A percentile compares a stretch with the other conserved stretches of the same genome.
Conservation (phyloP, 1,284 basidiomycete species). For the Pterulicium gracile region DNA sequence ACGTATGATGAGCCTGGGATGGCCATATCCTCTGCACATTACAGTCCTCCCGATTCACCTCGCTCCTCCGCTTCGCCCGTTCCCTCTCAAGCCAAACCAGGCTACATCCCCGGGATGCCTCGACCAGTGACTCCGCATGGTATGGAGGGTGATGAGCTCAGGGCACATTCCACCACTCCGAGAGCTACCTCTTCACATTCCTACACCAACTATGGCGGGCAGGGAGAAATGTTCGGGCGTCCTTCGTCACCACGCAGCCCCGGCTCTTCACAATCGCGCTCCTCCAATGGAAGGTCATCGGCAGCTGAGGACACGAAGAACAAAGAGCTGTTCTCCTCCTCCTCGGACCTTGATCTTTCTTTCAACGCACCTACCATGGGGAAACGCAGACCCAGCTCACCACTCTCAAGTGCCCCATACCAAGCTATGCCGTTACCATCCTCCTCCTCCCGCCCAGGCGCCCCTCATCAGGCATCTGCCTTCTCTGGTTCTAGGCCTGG, state of each 20-base stretch:
- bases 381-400: constrained; percentile 55
- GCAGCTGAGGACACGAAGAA: constrained; percentile 36
- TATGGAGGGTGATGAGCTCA: constrained; percentile 56
- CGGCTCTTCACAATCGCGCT: constrained; percentile 9
- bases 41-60: constrained; percentile 31
- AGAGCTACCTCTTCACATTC: constrained; percentile 56
- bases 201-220: constrained; percentile 20
- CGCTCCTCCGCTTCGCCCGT: constrained; percentile 48
- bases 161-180: constrained; percentile 69
- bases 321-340: constrained; percentile 21
- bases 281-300: constrained; percentile 47
- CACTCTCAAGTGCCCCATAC: constrained; percentile 46
- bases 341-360: constrained; percentile 32
- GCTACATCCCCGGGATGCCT: constrained; percentile 82
- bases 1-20: constrained; percentile 40
- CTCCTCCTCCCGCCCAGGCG: constrained; percentile 13
- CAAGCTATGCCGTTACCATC: constrained; percentile 43
- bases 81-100: constrained; percentile 57
- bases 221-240: constrained; percentile 16
- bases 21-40: constrained; percentile 55
- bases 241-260: background rate
- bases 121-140: constrained; percentile 76
- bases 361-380: constrained; percentile 36
- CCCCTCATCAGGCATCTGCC: too few species aligned
- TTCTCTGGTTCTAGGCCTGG: constrained; percentile 55